Evolutionary conservation across 106 monocot genomes (phyloP), one percentile per base, ranked within the genome.

Genomic region (Dendrobium chrysotoxum): DNA sequence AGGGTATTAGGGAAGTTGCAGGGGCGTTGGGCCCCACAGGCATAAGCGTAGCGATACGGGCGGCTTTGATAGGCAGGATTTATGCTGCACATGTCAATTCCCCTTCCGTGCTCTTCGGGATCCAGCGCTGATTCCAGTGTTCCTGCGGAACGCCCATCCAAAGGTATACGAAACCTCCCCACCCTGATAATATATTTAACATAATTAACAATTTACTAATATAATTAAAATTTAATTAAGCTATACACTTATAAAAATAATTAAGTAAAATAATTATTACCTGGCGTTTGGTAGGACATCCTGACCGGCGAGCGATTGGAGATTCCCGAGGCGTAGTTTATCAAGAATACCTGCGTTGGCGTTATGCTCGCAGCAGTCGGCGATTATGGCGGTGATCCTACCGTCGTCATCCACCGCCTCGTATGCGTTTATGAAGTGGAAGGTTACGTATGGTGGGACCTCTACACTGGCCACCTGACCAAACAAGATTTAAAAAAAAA

Each of bases 391-490:
- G 18, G 86, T 86, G n/a, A 85, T 88, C 58, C 86, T 77, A 5
- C 97, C 97, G 2, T 94, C 89, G 18, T 81, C 85, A 65, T 95
- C 95, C 16, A 30, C 68, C 83, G 91, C 98, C 80, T 98, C 98
- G 55, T 98, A 98, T 8, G 98, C 98, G 42, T 98, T 98, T 83
- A 98, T 98, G 89, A 95, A 98, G 67, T 98, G 98, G 83, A 98
- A 98, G 25, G 95, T 98, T 45, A 98, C 91, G 68, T 18, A 98
- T 12, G 85, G 78, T 2, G 98, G 98, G 25, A 98, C 98, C 89
- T 95, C 98, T 28, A 93, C 98, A 75, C 89, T 95, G 28, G 95
- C 85, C 72, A 92, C 96, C 96, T 91, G 13, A 8, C 41, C 18
- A 42, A 74, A 1, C 12, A 74, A 8, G 1, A 35, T 35, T 35